These are phyloP conservation scores for Thelonectria olida DNA, from an alignment of 2,329 filamentous ascomycete genomes.

Conservation along the genomic window DNA sequence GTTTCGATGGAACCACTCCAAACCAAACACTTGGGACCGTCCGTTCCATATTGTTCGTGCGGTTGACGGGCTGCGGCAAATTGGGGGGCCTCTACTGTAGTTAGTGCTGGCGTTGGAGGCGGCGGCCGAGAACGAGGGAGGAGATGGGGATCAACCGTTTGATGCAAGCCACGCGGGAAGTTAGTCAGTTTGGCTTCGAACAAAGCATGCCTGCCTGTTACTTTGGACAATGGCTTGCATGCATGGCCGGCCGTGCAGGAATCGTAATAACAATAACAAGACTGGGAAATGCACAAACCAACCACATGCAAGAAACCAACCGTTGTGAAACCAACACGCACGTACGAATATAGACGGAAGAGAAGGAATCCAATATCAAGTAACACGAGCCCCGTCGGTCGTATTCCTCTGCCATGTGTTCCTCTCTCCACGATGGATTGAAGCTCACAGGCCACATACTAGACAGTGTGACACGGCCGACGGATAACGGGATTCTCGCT, in stretches of 20 bases:
- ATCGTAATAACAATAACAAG: not conserved
- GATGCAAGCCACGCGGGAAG: not conserved
- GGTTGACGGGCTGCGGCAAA: not conserved
- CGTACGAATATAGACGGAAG: not conserved
- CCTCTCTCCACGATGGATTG: conserved; percentile 3
- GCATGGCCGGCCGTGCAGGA: not conserved
- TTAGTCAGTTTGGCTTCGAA: not conserved
- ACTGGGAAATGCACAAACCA: not conserved
- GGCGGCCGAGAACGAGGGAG: not conserved
- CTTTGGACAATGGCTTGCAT: not conserved
- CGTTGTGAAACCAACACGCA: not conserved
- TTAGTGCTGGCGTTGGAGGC: not conserved
- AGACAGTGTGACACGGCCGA: conserved; percentile 6
- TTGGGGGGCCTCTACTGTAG: not conserved
- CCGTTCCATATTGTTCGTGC: not conserved
- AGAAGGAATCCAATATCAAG: not conserved
- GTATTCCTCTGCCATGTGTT: conserved; percentile 1
- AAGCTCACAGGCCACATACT: conserved; percentile 12
- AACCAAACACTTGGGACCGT: conserved; percentile 42
- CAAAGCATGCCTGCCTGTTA: not conserved
- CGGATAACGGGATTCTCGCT: not conserved
- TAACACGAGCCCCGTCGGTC: not conserved
- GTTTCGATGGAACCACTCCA: conserved; percentile 44
- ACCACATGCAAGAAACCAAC: not conserved
- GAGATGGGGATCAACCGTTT: conserved; percentile 1